phyloP scores from a whole-genome alignment of 2,329 filamentous ascomycete genomes.

The Fusarium longipes region DNA sequence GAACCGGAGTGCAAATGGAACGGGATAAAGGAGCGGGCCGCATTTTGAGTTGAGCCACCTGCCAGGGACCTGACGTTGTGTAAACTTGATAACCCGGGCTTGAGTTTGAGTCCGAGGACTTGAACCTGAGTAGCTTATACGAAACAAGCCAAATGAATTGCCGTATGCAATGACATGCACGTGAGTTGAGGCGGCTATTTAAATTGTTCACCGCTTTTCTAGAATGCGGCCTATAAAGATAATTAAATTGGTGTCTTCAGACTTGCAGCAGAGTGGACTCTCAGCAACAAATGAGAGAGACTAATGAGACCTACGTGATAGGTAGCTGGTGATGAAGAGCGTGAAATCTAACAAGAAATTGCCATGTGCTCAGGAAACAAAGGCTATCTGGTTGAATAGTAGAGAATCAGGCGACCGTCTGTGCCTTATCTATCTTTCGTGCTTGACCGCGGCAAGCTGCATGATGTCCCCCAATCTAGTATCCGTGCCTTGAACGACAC shows the following conservation, averaged over 20 bases:
- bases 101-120: not conserved
- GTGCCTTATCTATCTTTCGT: conserved; percentile 18
- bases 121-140: not conserved
- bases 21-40: conserved; percentile 6
- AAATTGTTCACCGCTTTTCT: conserved; percentile 39
- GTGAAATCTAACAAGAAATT: conserved; percentile 19
- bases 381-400: conserved; percentile 14
- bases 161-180: not conserved
- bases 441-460: conserved; percentile 10
- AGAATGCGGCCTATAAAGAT: conserved; percentile 28
- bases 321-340: conserved; percentile 15
- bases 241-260: conserved; percentile 12
- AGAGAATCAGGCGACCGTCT: not conserved
- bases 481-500: not conserved
- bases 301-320: conserved; percentile 9
- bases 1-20: conserved; percentile 23
- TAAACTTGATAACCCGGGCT: not conserved
- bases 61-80: not conserved
- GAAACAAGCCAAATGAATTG: conserved; percentile 10
- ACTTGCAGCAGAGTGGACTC: conserved; percentile 26
- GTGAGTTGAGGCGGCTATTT: conserved; percentile 21
- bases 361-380: conserved; percentile 28
- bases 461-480: not conserved
- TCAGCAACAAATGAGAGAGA: conserved; percentile 25
- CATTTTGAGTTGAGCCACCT: not conserved